Evolutionary conservation across 2,329 filamentous ascomycete species (phyloP).

Genomic region (Lecanosticta acicola): DNA sequence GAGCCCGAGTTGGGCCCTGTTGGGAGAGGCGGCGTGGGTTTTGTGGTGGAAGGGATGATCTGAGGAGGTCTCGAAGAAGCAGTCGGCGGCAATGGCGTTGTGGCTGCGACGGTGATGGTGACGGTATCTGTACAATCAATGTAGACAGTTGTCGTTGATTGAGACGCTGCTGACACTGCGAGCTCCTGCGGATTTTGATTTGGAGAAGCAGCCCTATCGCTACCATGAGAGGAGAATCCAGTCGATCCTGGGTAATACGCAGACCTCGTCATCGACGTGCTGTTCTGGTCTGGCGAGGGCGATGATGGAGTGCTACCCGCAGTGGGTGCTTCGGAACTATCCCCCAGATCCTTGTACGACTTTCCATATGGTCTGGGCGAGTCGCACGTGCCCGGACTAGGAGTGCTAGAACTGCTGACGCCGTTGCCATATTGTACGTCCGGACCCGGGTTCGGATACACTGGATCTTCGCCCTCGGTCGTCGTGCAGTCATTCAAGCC

Average conservation of each 20-base stretch:
- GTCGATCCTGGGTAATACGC: not conserved
- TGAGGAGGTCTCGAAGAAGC: conserved; percentile 7
- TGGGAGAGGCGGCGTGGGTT: conserved; percentile 2
- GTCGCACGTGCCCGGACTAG: conserved; percentile 30
- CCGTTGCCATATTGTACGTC: conserved; percentile 37
- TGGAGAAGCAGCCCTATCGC: not conserved
- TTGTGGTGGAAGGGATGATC: conserved; percentile 12
- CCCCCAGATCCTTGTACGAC: conserved; percentile 20
- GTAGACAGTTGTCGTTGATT: not conserved
- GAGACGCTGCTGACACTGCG: not conserved
- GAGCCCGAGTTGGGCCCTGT: conserved; percentile 1
- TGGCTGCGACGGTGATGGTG: too few relatives aligned
- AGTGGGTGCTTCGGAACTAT: not conserved
- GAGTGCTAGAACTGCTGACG: conserved; percentile 21
- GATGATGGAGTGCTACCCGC: too few relatives aligned
- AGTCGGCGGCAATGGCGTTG: too few relatives aligned
- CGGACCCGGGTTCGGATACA: conserved; percentile 39
- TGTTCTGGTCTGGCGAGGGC: too few relatives aligned
- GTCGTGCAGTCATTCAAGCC: conserved; percentile 39
- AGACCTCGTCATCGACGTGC: not conserved
- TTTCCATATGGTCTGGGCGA: conserved; percentile 24
- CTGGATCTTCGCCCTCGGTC: conserved; percentile 33
- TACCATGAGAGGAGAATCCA: not conserved
- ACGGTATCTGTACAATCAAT: not conserved
- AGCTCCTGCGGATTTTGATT: not conserved